phyloP scores from a whole-genome alignment of 257 asterid genomes.

The Lantana camara region DNA sequence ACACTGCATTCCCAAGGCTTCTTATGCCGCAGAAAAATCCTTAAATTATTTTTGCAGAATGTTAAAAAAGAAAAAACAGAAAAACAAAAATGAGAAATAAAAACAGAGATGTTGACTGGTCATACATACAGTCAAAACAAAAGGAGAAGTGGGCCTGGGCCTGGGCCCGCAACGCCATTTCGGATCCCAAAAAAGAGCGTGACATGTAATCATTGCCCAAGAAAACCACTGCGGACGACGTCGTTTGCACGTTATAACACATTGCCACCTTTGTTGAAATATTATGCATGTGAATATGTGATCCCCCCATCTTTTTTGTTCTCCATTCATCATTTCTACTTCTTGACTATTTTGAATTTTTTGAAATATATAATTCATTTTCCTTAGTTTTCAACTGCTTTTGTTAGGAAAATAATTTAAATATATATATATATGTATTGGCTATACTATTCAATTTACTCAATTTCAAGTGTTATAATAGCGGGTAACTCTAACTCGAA shows the following conservation, averaged over 20 bases:
- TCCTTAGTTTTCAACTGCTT: background rate
- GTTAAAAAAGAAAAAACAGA: background rate
- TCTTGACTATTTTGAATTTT: background rate
- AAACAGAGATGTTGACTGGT: conserved; percentile 30
- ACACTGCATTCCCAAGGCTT: conserved; percentile 29
- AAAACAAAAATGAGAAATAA: background rate
- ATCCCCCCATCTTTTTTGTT: background rate
- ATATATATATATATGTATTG: too few relatives aligned
- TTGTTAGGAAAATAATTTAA: background rate
- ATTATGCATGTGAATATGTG: too few relatives aligned
- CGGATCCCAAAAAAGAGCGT: conserved; percentile 25
- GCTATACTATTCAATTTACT: too few relatives aligned
- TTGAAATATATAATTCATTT: background rate
- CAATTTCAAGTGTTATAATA: too few relatives aligned
- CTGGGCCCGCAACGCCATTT: conserved; percentile 34
- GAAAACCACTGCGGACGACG: conserved; percentile 1
- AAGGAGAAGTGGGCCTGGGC: conserved; percentile 26
- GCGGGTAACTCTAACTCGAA: too few relatives aligned
- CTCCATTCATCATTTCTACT: background rate
- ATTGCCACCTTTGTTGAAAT: background rate
- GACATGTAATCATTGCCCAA: conserved; percentile 30
- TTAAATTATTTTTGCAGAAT: background rate
- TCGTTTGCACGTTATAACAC: background rate
- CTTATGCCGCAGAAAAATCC: conserved; percentile 18
- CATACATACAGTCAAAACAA: conserved; percentile 29